Base-by-base conservation (phyloP, 192 early-diverging fungal species). In the Coemansia sp. region DNA sequence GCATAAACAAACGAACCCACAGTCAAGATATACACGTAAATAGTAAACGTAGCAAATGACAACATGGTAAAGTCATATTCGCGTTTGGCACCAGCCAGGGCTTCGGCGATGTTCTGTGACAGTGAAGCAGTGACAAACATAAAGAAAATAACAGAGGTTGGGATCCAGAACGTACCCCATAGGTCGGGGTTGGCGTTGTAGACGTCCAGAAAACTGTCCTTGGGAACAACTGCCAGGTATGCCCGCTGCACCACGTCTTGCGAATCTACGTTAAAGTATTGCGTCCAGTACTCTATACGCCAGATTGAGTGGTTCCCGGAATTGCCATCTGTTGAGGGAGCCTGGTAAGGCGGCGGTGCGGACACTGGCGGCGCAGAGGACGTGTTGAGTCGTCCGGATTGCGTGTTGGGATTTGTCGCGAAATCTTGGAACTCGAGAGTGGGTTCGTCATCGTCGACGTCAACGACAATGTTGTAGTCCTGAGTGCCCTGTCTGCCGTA, bases 141-240 rank as follows among this genome's bases (percentile, higher is more conserved):
- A n/a, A 87, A 66, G 61, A 99, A 96, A 28, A 99, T 90, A n/a
- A 96, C 93, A 2, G 95, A 96, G 0, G 95, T 98, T 8, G 95
- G 80, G 50, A 99, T 93, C 97, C 97, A 99, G 75, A 98, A 96
- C 0, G 97, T 96, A 18, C 97, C 97, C 84, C 95, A 99, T 42
- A 99, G 85, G 77, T 99, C 97, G 0, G 95, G 96, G 66, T 96
- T 95, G 14, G 80, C 68, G 31, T 86, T 83, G 62, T 98, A 82
- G 5, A 89, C 86, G 20, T 94, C 91, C 42, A 90, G 72, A 76
- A 97, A 98, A 72, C 86, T 85, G 62, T 87, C 89, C 63, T 86
- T 87, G 22, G 93, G 91, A 29, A 88, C 82, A 45, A 92, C 73
- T 16, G 87, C 88, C 63, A 88, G 82, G 49, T 84, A 76, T 51